Evolutionary conservation across 169 alveolate genomes (phyloP), one percentile per base, ranked within the genome.

Genomic region (Plasmodium fragile): DNA sequence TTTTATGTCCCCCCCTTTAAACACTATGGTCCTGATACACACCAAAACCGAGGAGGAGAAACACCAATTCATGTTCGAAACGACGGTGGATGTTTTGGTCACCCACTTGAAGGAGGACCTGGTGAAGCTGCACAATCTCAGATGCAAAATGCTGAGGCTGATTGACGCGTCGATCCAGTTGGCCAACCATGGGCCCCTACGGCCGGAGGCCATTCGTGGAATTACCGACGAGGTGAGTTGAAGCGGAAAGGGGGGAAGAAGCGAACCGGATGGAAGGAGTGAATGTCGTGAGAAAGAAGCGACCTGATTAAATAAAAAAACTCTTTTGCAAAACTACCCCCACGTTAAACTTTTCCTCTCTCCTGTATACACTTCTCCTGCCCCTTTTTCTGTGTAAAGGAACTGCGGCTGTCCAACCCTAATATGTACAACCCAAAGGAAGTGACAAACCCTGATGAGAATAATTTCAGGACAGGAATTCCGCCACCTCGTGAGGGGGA

Each of bases 161-260:
- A 95, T 98, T 41, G 97, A 96, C 34, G 97, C 98, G 13, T 92
- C 97, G 34, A 98, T 95, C 91, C 99, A 97, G 70, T 93, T 98
- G 84, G 98, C 98, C 18, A 97, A 97, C 36, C 97, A 98, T 84
- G 99, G 99, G 39, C 99, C 99, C 34, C 84, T 98, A 81, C 96
- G 98, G 83, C 99, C 99, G 0, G 99, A 98, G 92, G 99, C 97
- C 93, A 92, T 98, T 4, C 95, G 99, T 52, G 99, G 99, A 34
- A 93, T 98, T 71, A 94, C 98, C 22, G 99, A 98, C 83, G 97
- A 97, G 73, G 98, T 97, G 11, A 52, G 22, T 25, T 8, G 34
- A 77, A 10, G 80, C 39, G 34, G 52, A 59, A 30, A 18, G 16
- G 5, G 11, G 10, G 8, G 75, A 28, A 45, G 18, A 72, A 55